Evolutionary conservation across 179 eudicot species (phyloP).

Genomic region (Sideroxylon spinosum): DNA sequence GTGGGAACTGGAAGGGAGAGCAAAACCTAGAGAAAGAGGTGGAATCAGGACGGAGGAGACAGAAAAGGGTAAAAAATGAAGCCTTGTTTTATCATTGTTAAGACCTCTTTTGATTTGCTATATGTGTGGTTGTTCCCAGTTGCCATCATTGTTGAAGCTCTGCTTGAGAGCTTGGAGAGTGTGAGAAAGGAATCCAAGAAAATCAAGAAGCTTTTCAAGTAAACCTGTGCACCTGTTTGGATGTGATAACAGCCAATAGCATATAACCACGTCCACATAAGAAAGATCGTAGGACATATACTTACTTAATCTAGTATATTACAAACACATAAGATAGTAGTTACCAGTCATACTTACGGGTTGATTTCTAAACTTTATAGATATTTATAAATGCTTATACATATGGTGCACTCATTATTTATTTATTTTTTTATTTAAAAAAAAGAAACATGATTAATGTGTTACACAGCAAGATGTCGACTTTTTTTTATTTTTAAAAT

Average conservation of each 20-base stretch:
- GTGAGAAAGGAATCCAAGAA: conserved; percentile 9
- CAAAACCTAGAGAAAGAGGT: conserved; percentile 24
- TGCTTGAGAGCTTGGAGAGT: background rate
- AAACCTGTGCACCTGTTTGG: background rate
- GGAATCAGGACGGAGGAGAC: conserved; percentile 33
- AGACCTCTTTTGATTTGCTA: conserved; percentile 48
- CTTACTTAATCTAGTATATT: no score
- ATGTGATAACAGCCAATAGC: background rate
- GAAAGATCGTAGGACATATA: no score
- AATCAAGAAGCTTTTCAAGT: background rate
- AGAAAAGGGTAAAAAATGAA: conserved; percentile 70
- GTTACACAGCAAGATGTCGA: no score
- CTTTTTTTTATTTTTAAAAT: no score
- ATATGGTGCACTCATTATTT: no score
- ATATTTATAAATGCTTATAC: no score
- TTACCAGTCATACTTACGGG: no score
- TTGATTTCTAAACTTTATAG: no score
- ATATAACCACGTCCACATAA: no score
- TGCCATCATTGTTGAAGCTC: conserved; percentile 14
- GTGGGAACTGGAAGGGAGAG: conserved; percentile 23
- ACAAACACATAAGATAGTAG: no score
- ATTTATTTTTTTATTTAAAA: no score
- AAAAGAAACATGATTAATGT: no score
- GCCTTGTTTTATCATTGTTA: conserved; percentile 83
- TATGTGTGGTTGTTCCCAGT: conserved; percentile 1